Conservation (phyloP, 2,329 filamentous ascomycete species). For the Colletotrichum sp. region DNA sequence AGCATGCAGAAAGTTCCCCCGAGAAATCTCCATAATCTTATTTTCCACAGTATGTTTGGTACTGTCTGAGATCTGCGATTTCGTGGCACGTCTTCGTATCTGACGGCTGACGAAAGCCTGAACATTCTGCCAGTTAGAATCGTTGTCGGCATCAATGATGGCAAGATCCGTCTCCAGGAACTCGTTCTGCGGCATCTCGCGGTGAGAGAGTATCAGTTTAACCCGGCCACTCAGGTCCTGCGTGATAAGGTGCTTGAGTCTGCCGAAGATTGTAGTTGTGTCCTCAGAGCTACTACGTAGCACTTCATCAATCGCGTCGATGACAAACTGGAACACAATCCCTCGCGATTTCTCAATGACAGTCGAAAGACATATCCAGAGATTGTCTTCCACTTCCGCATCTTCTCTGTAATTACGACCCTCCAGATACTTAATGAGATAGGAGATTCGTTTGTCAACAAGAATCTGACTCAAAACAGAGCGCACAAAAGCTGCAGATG, state of each 20-base stretch:
- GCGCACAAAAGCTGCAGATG: neutral
- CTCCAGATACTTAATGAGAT: neutral
- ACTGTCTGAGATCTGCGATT: fast-evolving
- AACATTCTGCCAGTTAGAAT: fast-evolving
- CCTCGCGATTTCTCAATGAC: neutral
- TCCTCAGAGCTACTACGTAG: fast-evolving
- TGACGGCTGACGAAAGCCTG: fast-evolving
- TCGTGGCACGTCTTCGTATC: fast-evolving
- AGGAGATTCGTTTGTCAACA: fast-evolving
- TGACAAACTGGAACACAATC: neutral
- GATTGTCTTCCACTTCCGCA: neutral
- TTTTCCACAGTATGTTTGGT: fast-evolving
- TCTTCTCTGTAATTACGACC: fast-evolving
- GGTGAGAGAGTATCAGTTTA: neutral
- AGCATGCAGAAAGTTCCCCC: neutral
- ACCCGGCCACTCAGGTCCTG: neutral
- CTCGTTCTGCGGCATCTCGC: neutral
- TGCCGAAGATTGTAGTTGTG: fast-evolving
- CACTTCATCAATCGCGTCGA: neutral
- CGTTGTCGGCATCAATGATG: neutral
- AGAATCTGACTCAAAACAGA: neutral
- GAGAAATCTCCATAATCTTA: neutral
- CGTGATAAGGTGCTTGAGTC: fast-evolving
- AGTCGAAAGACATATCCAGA: fast-evolving
- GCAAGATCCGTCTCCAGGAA: fast-evolving